Evolutionary conservation across 805 yeast species (phyloP).

Genomic region (Candida sanyiensis): DNA sequence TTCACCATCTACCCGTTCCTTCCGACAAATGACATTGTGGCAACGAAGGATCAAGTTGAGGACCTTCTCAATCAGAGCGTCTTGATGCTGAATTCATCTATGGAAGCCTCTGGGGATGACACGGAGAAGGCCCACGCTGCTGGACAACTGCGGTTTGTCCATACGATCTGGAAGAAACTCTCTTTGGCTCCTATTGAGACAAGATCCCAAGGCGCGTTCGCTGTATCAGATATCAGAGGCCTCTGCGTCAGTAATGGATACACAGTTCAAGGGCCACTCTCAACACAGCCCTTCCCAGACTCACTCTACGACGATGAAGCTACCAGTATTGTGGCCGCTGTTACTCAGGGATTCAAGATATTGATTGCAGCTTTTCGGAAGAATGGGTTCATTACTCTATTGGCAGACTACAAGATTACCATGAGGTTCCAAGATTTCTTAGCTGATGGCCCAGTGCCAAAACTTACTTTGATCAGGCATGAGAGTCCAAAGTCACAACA

Average conservation of each 20-base stretch:
- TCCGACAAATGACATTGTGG: conserved; percentile 38
- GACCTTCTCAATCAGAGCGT: conserved; percentile 31
- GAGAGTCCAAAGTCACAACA: too few species aligned
- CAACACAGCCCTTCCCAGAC: conserved; percentile 49
- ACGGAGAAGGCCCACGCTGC: conserved; percentile 14
- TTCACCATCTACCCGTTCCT: conserved; percentile 60
- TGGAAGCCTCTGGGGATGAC: conserved; percentile 13
- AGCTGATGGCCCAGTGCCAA: background rate
- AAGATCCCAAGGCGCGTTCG: conserved; percentile 21
- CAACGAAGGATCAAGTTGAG: conserved; percentile 29
- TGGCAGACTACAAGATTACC: conserved; percentile 28
- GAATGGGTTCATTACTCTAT: conserved; percentile 27
- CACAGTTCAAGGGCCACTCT: conserved; percentile 48
- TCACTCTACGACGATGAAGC: conserved; percentile 43
- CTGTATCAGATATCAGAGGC: conserved; percentile 18
- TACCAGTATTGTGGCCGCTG: conserved; percentile 27
- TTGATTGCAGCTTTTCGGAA: conserved; percentile 24
- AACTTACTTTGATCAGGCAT: conserved; percentile 4
- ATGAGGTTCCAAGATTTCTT: conserved; percentile 30
- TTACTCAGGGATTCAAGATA: conserved; percentile 26
- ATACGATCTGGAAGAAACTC: conserved; percentile 28
- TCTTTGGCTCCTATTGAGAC: conserved; percentile 14
- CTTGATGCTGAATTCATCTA: conserved; percentile 22
- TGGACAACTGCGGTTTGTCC: conserved; percentile 33
- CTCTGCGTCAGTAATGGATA: conserved; percentile 5